A percentile compares a stretch with the other conserved stretches of the same genome.
Conservation (phyloP, 768 basidiomycete genomes). For the Sarcodon sp. region DNA sequence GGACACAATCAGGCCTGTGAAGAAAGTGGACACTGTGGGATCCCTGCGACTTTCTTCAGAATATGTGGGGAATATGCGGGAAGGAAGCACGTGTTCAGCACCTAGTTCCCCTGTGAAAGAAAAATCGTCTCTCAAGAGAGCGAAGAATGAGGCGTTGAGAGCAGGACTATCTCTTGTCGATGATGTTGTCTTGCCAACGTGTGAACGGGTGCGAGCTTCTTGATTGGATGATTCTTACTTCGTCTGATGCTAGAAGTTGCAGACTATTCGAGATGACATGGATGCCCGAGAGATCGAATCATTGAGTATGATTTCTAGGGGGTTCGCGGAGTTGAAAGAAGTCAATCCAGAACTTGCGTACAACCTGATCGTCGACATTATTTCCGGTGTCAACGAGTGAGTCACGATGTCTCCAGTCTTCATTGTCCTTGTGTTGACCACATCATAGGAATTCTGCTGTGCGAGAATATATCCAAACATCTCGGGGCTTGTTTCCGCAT, state of each 20-base stretch:
- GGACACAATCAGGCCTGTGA: constrained; percentile 87
- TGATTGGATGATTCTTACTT: neutral
- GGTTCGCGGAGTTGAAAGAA: constrained; percentile 77
- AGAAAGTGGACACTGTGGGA: constrained; percentile 75
- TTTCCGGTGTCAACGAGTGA: constrained; percentile 86
- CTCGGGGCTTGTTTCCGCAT: constrained; percentile 73
- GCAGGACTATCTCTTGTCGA: constrained; percentile 65
- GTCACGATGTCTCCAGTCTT: constrained; percentile 14
- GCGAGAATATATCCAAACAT: constrained; percentile 70
- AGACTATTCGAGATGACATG: constrained; percentile 77
- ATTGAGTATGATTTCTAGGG: constrained; percentile 78
- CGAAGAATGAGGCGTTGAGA: constrained; percentile 42
- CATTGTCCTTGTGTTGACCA: neutral
- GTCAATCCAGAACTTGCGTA: constrained; percentile 81
- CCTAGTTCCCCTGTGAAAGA: constrained; percentile 35
- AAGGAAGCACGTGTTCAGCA: constrained; percentile 27
- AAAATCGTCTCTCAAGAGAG: constrained; percentile 30
- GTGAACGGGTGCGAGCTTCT: constrained; percentile 44
- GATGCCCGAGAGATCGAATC: constrained; percentile 83
- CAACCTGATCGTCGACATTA: constrained; percentile 76
- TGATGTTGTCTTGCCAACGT: constrained; percentile 71
- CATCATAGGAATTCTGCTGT: constrained; percentile 62
- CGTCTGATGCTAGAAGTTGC: neutral
- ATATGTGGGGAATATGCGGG: constrained; percentile 65
- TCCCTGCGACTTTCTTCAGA: constrained; percentile 71